These are phyloP conservation scores for Apiospora malaysiana DNA, from an alignment of 2,329 filamentous ascomycete species.

Conservation along the genomic window DNA sequence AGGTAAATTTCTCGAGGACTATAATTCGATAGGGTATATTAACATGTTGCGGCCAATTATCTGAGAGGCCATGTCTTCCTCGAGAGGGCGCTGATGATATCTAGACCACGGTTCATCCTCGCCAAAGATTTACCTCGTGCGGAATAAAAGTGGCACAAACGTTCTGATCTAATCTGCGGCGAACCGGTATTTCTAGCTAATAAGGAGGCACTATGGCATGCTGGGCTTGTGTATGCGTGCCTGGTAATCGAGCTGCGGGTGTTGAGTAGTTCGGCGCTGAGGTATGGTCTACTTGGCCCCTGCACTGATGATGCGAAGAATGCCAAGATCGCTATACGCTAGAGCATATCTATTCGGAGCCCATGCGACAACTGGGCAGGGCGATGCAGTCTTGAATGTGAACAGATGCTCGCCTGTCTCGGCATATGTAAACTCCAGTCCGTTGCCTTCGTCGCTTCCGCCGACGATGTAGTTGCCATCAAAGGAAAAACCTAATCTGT, in stretches of 20 bases:
- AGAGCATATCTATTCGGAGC: slow-evolving; percentile 76
- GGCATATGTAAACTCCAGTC: slow-evolving; percentile 72
- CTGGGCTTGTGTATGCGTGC: background rate
- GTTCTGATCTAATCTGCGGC: background rate
- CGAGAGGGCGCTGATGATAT: background rate
- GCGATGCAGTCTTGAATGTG: slow-evolving; percentile 70
- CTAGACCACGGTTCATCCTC: background rate
- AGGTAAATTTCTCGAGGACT: background rate
- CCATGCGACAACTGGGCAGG: slow-evolving; percentile 74
- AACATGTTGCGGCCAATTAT: background rate
- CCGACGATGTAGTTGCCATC: slow-evolving; percentile 78
- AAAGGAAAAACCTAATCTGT: slow-evolving; percentile 71
- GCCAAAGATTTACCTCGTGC: background rate
- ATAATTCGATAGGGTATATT: background rate
- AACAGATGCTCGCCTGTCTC: slow-evolving; percentile 77
- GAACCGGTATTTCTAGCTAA: background rate
- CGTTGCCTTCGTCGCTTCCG: slow-evolving; percentile 74
- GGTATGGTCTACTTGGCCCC: slow-evolving; percentile 46
- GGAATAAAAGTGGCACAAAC: background rate
- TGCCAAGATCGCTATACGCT: slow-evolving; percentile 74
- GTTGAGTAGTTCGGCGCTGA: background rate
- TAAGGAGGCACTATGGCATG: background rate
- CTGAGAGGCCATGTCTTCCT: background rate
- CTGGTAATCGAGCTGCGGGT: background rate
- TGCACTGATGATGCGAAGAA: slow-evolving; percentile 69